These are phyloP conservation scores for Emmonsiellopsis sp. DNA, from an alignment of 2,329 filamentous ascomycete species.

Conservation along the genomic window DNA sequence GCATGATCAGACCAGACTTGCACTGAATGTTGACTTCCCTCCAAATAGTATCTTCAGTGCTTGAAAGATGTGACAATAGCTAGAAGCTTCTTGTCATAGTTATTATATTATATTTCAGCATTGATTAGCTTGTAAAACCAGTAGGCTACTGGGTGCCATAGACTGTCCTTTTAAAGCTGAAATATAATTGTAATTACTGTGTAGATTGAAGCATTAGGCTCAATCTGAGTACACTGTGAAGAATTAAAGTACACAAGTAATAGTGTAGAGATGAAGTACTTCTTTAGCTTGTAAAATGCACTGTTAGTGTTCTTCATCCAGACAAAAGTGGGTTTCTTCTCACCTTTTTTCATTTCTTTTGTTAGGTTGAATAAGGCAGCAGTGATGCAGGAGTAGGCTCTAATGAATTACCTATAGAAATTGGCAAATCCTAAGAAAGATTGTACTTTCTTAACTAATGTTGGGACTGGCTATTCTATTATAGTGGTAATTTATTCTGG, in stretches of 20 bases:
- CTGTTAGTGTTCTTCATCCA: conserved; percentile 9
- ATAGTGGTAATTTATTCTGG: conserved; percentile 13
- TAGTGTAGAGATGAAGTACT: conserved; percentile 11
- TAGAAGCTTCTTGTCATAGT: conserved; percentile 24
- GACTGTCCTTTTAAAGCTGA: conserved; percentile 11
- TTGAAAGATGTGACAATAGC: conserved; percentile 19
- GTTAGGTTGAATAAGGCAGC: conserved; percentile 12
- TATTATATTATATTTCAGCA: conserved; percentile 19
- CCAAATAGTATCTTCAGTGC: conserved; percentile 15
- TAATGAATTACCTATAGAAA: conserved; percentile 25
- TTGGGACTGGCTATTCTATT: conserved; percentile 15
- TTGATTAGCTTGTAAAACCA: conserved; percentile 16
- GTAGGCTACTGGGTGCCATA: conserved; percentile 16
- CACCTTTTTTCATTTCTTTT: neutral
- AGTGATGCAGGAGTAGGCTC: conserved; percentile 13
- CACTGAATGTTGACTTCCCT: conserved; percentile 9
- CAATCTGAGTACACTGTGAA: conserved; percentile 10
- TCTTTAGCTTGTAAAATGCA: conserved; percentile 10
- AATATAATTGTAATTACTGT: conserved; percentile 11
- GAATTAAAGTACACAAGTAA: conserved; percentile 15
- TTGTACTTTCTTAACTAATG: conserved; percentile 13
- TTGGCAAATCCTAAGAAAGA: conserved; percentile 25
- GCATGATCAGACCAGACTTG: conserved; percentile 19
- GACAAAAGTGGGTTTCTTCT: neutral
- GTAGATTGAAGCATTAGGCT: conserved; percentile 17